Evolutionary conservation across 257 asterid genomes (phyloP).

Genomic region (Cordia subcordata): DNA sequence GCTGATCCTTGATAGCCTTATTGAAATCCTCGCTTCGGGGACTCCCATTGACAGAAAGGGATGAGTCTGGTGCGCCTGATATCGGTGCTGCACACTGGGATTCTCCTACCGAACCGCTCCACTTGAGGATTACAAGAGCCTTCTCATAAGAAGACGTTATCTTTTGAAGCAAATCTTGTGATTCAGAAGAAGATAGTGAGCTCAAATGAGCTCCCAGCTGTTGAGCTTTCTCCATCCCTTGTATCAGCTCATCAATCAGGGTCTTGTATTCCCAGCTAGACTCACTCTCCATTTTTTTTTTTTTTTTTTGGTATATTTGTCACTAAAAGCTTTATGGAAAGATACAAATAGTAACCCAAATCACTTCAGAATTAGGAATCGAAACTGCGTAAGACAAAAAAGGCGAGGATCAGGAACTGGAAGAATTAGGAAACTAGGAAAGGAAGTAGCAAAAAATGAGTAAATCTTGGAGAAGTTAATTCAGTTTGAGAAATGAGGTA

Average conservation of each 20-base stretch:
- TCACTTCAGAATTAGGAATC: neutral
- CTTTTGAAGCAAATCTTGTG: conserved; percentile 54
- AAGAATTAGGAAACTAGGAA: too few relatives aligned
- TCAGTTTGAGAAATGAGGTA: too few relatives aligned
- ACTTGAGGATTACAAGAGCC: conserved; percentile 59
- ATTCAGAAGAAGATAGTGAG: conserved; percentile 35
- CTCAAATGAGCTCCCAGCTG: conserved; percentile 53
- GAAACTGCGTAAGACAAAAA: neutral
- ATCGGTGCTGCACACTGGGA: conserved; percentile 18
- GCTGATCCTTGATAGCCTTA: conserved; percentile 31
- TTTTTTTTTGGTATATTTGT: neutral
- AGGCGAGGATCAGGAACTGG: too few relatives aligned
- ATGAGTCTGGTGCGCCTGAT: conserved; percentile 34
- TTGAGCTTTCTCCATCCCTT: conserved; percentile 73
- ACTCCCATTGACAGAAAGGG: conserved; percentile 50
- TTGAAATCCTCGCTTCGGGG: conserved; percentile 46
- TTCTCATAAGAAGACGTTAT: conserved; percentile 73
- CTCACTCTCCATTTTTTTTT: conserved; percentile 56
- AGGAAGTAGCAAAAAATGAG: too few relatives aligned
- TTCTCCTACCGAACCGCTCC: conserved; percentile 35
- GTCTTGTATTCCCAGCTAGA: conserved; percentile 35
- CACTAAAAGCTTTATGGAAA: neutral
- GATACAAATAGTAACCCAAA: neutral
- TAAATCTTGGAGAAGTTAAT: too few relatives aligned
- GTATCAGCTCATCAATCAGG: conserved; percentile 58